Evolutionary conservation across 2,329 filamentous ascomycete species (phyloP).

Genomic region (Boeremia lycopersici): DNA sequence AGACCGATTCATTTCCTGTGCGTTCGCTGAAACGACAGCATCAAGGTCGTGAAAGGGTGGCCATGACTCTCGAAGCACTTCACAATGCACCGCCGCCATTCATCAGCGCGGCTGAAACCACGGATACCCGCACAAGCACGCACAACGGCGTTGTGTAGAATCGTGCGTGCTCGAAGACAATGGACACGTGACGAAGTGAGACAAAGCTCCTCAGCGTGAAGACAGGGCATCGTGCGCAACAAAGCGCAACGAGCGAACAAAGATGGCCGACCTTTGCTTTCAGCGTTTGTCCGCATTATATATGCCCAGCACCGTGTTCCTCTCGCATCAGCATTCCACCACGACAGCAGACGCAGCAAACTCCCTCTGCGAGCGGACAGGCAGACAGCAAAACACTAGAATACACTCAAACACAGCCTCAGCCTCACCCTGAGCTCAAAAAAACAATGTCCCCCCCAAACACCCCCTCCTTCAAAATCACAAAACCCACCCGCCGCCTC

Average conservation of each 20-base stretch:
- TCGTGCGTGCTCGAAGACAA: constrained; percentile 21
- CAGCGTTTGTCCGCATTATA: constrained; percentile 38
- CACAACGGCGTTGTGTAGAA: constrained; percentile 22
- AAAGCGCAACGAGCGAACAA: constrained; percentile 41
- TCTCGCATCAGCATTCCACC: constrained; percentile 11
- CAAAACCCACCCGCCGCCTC: constrained; percentile 20
- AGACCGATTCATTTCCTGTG: background rate
- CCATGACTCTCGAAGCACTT: constrained; percentile 17
- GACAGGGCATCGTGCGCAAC: constrained; percentile 29
- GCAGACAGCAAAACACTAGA: too few relatives aligned
- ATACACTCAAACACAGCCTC: too few relatives aligned
- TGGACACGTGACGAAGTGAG: constrained; percentile 24
- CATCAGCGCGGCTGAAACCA: background rate
- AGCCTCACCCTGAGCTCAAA: background rate
- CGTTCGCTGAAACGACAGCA: constrained; percentile 9
- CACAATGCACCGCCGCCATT: constrained; percentile 12
- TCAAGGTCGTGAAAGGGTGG: constrained; percentile 15
- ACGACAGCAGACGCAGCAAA: constrained; percentile 19
- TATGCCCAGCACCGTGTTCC: constrained; percentile 23
- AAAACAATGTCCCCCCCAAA: constrained; percentile 2
- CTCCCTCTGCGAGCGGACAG: too few relatives aligned
- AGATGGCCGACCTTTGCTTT: constrained; percentile 26
- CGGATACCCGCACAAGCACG: background rate
- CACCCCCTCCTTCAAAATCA: constrained; percentile 9
- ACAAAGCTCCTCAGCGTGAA: constrained; percentile 32